Evolutionary conservation across 345 rosid species (phyloP).

Genomic region (Eucalyptus albens): DNA sequence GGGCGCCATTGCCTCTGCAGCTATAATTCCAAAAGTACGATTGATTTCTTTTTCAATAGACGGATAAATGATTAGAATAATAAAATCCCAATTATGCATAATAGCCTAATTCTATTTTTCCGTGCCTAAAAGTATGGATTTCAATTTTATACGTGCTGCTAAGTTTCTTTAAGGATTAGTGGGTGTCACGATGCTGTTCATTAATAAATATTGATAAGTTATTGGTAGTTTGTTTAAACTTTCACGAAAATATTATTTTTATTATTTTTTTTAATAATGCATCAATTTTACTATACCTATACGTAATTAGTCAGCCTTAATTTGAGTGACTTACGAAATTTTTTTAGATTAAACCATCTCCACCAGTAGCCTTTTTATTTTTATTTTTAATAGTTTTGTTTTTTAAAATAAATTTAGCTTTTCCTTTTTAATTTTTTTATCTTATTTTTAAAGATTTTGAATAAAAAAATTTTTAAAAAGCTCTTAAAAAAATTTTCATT

Average conservation of each 20-base stretch:
- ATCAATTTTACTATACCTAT: not conserved
- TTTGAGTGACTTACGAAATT: not conserved
- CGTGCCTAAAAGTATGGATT: not conserved
- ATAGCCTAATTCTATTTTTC: not conserved
- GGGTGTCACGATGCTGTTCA: not conserved
- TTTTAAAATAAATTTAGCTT: too few species aligned
- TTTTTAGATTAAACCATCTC: not conserved
- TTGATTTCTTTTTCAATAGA: not conserved
- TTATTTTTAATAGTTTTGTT: too few species aligned
- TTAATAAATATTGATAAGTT: not conserved
- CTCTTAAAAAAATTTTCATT: too few species aligned
- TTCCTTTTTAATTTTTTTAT: too few species aligned
- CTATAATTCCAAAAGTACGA: not conserved
- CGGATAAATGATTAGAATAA: not conserved
- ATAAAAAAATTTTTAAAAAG: too few species aligned
- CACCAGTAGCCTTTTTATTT: too few species aligned
- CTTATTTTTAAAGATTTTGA: too few species aligned
- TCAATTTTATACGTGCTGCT: not conserved
- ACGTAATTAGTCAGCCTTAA: not conserved
- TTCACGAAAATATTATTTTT: not conserved
- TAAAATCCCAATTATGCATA: not conserved
- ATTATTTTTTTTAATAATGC: fast-evolving
- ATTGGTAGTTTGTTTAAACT: not conserved
- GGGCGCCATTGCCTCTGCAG: too few species aligned
- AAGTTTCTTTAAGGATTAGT: not conserved